Percentiles rank a stretch among this genome's conserved stretches.
phyloP scores from a whole-genome alignment of 306 rosid genomes.

The Cucumis sativus region DNA sequence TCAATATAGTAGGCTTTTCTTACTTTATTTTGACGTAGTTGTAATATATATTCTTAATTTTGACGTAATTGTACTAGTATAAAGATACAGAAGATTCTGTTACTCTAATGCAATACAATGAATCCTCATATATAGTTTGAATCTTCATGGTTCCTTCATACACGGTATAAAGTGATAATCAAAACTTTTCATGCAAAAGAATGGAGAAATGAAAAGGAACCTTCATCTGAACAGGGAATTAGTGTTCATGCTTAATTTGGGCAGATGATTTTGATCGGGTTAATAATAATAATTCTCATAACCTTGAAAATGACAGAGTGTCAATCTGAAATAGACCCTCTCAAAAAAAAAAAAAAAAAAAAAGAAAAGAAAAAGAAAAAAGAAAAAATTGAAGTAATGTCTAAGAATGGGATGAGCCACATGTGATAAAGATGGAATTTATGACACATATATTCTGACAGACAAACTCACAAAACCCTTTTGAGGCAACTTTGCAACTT shows the following conservation, averaged over 20 bases:
- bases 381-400: neutral
- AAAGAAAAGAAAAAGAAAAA: too few relatives aligned
- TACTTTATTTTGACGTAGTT: neutral
- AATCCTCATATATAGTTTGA: neutral
- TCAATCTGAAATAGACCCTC: neutral
- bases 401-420: slow-evolving; percentile 2
- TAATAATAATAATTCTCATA: neutral
- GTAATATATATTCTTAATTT: neutral
- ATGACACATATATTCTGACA: slow-evolving; percentile 10
- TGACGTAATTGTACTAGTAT: neutral
- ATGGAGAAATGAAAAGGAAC: neutral
- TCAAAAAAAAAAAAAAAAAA: too few relatives aligned
- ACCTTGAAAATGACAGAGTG: slow-evolving; percentile 5
- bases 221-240: neutral
- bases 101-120: neutral
- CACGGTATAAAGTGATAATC: neutral
- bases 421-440: slow-evolving; percentile 10
- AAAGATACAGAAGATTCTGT: neutral
- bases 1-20: neutral
- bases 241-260: neutral
- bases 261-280: neutral
- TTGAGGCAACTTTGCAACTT: neutral
- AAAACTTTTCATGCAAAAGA: neutral
- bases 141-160: neutral
- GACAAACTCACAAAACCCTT: neutral